Evolutionary conservation across 2,329 filamentous ascomycete species (phyloP).

Genomic region (Chaetomium sp.): DNA sequence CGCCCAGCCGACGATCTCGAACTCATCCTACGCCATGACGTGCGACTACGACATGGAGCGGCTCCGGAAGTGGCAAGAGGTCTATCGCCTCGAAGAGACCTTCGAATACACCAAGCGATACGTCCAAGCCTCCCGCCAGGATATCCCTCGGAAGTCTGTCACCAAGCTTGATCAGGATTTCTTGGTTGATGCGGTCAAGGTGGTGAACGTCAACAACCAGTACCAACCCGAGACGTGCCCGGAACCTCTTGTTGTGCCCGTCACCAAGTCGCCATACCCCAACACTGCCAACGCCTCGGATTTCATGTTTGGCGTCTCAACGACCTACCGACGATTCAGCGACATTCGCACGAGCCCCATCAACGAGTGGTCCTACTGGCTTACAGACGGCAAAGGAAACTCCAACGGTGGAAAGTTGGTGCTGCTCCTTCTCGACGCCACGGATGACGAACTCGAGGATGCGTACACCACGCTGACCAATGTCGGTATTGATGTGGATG

Average conservation of each 20-base stretch:
- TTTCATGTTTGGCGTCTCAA: constrained; percentile 55
- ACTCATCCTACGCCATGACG: constrained; percentile 36
- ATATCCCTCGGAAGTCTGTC: constrained; percentile 44
- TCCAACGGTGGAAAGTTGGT: constrained; percentile 53
- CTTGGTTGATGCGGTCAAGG: constrained; percentile 40
- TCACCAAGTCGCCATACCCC: constrained; percentile 45
- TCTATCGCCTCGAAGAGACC: constrained; percentile 41
- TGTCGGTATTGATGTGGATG: constrained; percentile 51
- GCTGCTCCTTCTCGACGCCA: constrained; percentile 48
- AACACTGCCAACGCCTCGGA: constrained; percentile 47
- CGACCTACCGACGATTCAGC: constrained; percentile 49
- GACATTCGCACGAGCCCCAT: constrained; percentile 46
- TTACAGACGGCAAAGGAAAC: constrained; percentile 48
- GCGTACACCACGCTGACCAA: constrained; percentile 40
- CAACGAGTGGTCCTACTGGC: constrained; percentile 55
- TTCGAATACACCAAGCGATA: constrained; percentile 53
- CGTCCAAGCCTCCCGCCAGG: constrained; percentile 44
- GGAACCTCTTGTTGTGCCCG: constrained; percentile 44
- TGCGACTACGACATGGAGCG: constrained; percentile 44
- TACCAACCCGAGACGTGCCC: constrained; percentile 39
- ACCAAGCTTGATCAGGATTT: constrained; percentile 45
- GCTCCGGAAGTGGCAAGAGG: constrained; percentile 39
- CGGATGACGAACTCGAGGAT: constrained; percentile 43
- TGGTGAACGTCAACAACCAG: constrained; percentile 40
- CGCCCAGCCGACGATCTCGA: constrained; percentile 31